Evolutionary conservation across 768 basidiomycete species (phyloP), one percentile per base, ranked within the genome.

Genomic region (Symmetrospora coprosmae): DNA sequence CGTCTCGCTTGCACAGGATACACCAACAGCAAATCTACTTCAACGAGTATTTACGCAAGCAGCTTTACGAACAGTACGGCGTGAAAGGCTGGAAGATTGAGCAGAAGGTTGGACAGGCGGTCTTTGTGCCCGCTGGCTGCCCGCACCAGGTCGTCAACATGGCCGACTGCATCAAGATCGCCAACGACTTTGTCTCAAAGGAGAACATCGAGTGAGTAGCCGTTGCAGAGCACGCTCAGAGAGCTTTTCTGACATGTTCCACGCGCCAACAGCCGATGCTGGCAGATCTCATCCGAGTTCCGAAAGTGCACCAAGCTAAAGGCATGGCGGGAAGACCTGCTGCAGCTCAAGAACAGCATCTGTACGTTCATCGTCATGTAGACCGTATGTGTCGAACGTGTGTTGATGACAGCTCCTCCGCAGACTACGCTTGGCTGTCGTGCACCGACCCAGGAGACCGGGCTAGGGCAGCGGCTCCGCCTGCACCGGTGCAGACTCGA

Each of bases 251-350:
- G n/a, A n/a, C n/a, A n/a, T n/a, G n/a, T n/a, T n/a, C n/a, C n/a
- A n/a, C n/a, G n/a, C n/a, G n/a, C n/a, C n/a, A n/a, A n/a, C 49
- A 50, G 49, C 50, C 81, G 87, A 33, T 96, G 91, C 72, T 86
- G 86, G 72, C 76, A 78, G 71, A 76, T 92, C 58, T 91, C 86
- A 61, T 76, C 77, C 65, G 91, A 96, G 74, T 94, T 94, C 74
- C 78, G 89, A 62, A 82, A 83, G 70, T 85, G 88, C 74, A 96
- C 94, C 69, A 82, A 84, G 71, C 79, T 80, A 52, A 82, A 81
- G 77, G 84, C 78, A 39, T 96, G 90, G 90, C 92, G 91, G 73
- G 87, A 91, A 72, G 90, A 94, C 69, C 85, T 91, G 6, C 76
- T 94, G 67, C 89, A 91, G 74, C 76, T 92, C 62, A 78, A 84